These are phyloP conservation scores for Vickermania spadyakhi DNA, from an alignment of 208 protist species.

Conservation along the genomic window DNA sequence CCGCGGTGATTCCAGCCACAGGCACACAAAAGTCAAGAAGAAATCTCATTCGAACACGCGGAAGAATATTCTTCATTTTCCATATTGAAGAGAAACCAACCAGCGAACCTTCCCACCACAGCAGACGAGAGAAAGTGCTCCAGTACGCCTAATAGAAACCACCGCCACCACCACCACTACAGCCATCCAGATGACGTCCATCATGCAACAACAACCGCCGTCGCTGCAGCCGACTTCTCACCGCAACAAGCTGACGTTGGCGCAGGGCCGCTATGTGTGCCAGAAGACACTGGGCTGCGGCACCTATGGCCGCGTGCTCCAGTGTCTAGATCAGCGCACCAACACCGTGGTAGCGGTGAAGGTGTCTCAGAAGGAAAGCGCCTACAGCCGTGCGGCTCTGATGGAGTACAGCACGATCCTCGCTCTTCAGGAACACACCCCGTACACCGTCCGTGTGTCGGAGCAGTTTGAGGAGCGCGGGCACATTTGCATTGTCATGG, in stretches of 20 bases:
- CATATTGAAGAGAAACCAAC: too few relatives aligned
- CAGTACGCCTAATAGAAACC: too few relatives aligned
- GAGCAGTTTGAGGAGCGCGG: constrained; percentile 72
- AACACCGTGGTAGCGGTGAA: constrained; percentile 75
- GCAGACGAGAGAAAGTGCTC: too few relatives aligned
- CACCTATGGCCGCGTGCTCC: constrained; percentile 88
- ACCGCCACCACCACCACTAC: not conserved
- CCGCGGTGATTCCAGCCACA: too few relatives aligned
- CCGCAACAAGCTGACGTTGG: not conserved
- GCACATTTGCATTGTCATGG: constrained; percentile 78
- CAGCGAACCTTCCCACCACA: too few relatives aligned
- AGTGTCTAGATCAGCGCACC: constrained; percentile 78
- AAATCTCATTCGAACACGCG: too few relatives aligned
- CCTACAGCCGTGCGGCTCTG: constrained; percentile 73
- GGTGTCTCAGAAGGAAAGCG: constrained; percentile 62
- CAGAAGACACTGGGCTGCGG: constrained; percentile 79
- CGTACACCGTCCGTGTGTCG: constrained; percentile 37
- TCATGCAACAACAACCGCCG: not conserved
- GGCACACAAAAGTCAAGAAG: too few relatives aligned
- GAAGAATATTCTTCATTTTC: too few relatives aligned
- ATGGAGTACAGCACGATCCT: constrained; percentile 68
- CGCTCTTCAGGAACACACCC: constrained; percentile 24
- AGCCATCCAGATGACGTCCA: not conserved
- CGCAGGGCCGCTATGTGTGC: constrained; percentile 48
- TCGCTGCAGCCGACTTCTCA: not conserved